Percentiles rank a stretch among this genome's conserved stretches.
Evolutionary conservation across 805 yeast genomes (phyloP).

Genomic region (Teunomyces gatunensis): DNA sequence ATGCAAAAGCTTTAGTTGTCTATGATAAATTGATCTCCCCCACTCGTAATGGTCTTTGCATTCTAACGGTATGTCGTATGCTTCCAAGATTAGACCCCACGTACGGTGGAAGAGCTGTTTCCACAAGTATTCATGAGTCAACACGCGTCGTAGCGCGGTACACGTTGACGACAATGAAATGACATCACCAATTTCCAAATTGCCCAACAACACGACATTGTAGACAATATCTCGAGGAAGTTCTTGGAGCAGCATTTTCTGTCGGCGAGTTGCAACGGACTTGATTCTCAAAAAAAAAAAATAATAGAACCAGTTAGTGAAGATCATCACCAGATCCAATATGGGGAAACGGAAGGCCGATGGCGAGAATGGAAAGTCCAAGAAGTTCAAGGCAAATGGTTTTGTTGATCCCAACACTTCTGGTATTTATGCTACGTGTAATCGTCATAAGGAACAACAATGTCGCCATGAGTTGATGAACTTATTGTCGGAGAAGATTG

Average conservation of each 20-base stretch:
- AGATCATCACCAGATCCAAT: slow-evolving; percentile 1
- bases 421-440: slow-evolving; percentile 89
- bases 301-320: neutral
- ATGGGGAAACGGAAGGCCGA: slow-evolving; percentile 32
- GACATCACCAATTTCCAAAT: slow-evolving; percentile 10
- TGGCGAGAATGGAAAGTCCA: slow-evolving; percentile 19
- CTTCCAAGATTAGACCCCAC: slow-evolving; percentile 7
- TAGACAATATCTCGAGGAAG: slow-evolving; percentile 8
- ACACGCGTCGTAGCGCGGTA: neutral
- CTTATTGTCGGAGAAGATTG: slow-evolving; percentile 46
- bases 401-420: slow-evolving; percentile 78
- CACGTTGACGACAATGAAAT: neutral
- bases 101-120: slow-evolving; percentile 3
- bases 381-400: slow-evolving; percentile 48
- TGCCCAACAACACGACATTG: slow-evolving; percentile 14
- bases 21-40: neutral
- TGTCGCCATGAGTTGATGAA: slow-evolving; percentile 72
- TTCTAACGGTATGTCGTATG: slow-evolving; percentile 4
- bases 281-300: neutral
- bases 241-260: neutral
- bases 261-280: neutral
- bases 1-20: neutral
- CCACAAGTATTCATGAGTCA: slow-evolving; percentile 5
- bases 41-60: neutral
- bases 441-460: slow-evolving; percentile 71